Percentiles rank a stretch among this genome's conserved stretches.
phyloP scores from a whole-genome alignment of 1,284 basidiomycete species.

The Rhodofomes roseus region DNA sequence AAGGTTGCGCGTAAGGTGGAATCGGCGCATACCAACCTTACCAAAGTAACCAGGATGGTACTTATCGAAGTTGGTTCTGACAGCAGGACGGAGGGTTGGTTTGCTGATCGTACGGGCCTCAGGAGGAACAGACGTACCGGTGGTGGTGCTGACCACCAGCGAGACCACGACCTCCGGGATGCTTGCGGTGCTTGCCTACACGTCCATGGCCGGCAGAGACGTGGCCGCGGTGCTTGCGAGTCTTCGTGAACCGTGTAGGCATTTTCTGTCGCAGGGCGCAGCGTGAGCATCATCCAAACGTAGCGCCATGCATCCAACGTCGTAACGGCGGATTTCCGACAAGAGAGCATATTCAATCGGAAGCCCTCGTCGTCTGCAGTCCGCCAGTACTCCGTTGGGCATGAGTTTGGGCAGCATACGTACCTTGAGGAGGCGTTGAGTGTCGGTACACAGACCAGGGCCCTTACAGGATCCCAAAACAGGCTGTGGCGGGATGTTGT shows the following conservation, averaged over 20 bases:
- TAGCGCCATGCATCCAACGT: conserved; percentile 45
- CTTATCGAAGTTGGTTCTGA: conserved; percentile 85
- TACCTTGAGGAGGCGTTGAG: conserved; percentile 60
- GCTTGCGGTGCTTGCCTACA: conserved; percentile 99
- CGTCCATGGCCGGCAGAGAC: conserved; percentile 99
- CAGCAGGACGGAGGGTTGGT: neutral
- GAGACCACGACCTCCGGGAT: conserved; percentile 99
- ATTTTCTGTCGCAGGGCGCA: conserved; percentile 53
- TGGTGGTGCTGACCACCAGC: conserved; percentile 99
- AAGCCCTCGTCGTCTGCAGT: conserved; percentile 19
- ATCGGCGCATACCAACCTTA: conserved; percentile 99
- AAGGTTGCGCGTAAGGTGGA: conserved; percentile 91
- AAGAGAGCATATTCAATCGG: conserved; percentile 29
- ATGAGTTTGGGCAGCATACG: conserved; percentile 36
- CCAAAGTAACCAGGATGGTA: conserved; percentile 99
- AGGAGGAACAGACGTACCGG: conserved; percentile 55
- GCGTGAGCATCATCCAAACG: conserved; percentile 27
- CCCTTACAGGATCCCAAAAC: conserved; percentile 6
- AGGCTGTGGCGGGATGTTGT: conserved; percentile 22
- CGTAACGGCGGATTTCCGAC: conserved; percentile 26
- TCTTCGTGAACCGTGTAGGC: conserved; percentile 94
- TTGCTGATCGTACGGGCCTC: neutral
- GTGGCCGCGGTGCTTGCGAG: conserved; percentile 98
- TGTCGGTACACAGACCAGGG: conserved; percentile 10
- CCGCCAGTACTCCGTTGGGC: conserved; percentile 18